phyloP scores from a whole-genome alignment of 2,329 filamentous ascomycete genomes.

The Colletotrichum salicis region DNA sequence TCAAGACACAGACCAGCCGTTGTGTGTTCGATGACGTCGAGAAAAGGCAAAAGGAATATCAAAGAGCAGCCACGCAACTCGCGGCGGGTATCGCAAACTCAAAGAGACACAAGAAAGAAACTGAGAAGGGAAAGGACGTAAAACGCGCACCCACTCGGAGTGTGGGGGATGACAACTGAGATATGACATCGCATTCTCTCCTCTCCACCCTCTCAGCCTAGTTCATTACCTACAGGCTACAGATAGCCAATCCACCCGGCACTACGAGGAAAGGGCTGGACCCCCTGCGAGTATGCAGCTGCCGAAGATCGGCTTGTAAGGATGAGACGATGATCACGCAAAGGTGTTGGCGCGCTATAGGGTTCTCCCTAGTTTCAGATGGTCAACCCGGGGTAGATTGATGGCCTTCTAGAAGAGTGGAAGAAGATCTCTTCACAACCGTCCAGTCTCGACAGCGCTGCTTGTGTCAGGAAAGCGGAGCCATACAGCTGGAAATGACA shows the following conservation, averaged over 20 bases:
- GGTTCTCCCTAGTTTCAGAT: constrained; percentile 2
- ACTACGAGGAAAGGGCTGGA: not conserved
- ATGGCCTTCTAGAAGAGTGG: constrained; percentile 17
- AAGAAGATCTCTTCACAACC: not conserved
- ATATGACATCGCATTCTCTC: constrained; percentile 12
- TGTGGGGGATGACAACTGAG: constrained; percentile 18
- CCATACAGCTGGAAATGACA: constrained; percentile 4
- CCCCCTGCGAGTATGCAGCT: not conserved
- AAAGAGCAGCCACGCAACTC: not conserved
- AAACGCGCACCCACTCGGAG: not conserved
- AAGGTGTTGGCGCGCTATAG: not conserved
- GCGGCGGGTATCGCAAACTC: not conserved
- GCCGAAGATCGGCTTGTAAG: constrained; percentile 21
- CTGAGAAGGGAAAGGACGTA: not conserved
- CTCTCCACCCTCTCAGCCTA: not conserved
- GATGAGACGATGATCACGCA: constrained; percentile 31
- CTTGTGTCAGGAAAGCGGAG: constrained; percentile 26
- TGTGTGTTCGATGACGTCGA: not conserved
- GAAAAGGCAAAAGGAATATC: not conserved
- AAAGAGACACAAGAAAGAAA: constrained; percentile 9
- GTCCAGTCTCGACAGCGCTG: not conserved
- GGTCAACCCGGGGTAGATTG: constrained; percentile 2
- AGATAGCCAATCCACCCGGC: not conserved
- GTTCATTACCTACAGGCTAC: not conserved
- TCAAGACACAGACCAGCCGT: constrained; percentile 22